Evolutionary conservation across 1,284 basidiomycete genomes (phyloP).

Genomic region (Moesziomyces antarcticus): DNA sequence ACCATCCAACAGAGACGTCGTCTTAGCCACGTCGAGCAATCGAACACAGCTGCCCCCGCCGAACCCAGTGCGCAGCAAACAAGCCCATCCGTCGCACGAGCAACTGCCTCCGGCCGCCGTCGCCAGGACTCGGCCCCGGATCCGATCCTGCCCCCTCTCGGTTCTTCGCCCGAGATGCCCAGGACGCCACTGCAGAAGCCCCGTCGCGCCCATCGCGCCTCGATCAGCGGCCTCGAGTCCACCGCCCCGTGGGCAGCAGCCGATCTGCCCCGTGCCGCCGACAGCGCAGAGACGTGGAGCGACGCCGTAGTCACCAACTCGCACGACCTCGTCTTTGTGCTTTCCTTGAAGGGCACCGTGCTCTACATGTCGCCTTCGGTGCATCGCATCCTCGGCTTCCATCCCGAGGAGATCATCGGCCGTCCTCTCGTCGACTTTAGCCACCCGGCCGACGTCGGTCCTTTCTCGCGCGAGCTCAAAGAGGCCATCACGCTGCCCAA

Average conservation of each 20-base stretch:
- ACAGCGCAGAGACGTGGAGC: constrained; percentile 22
- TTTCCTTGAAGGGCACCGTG: constrained; percentile 84
- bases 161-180: constrained; percentile 26
- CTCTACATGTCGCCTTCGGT: constrained; percentile 80
- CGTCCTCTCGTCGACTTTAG: constrained; percentile 79
- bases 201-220: constrained; percentile 12
- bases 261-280: constrained; percentile 2
- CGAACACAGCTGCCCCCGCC: background rate
- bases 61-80: background rate
- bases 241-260: background rate
- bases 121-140: constrained; percentile 45
- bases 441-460: constrained; percentile 88
- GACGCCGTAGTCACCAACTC: constrained; percentile 41
- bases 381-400: constrained; percentile 57
- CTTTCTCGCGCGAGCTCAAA: constrained; percentile 90
- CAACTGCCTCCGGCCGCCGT: constrained; percentile 13
- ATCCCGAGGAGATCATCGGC: constrained; percentile 81
- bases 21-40: constrained; percentile 24
- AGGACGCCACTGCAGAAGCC: constrained; percentile 15
- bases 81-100: background rate
- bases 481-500: constrained; percentile 70
- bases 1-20: constrained; percentile 51
- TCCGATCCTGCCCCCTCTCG: constrained; percentile 13
- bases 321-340: constrained; percentile 73
- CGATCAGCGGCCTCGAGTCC: background rate